These are phyloP conservation scores for Mortierella hygrophila DNA, from an alignment of 192 early-diverging fungal genomes.

Conservation along the genomic window DNA sequence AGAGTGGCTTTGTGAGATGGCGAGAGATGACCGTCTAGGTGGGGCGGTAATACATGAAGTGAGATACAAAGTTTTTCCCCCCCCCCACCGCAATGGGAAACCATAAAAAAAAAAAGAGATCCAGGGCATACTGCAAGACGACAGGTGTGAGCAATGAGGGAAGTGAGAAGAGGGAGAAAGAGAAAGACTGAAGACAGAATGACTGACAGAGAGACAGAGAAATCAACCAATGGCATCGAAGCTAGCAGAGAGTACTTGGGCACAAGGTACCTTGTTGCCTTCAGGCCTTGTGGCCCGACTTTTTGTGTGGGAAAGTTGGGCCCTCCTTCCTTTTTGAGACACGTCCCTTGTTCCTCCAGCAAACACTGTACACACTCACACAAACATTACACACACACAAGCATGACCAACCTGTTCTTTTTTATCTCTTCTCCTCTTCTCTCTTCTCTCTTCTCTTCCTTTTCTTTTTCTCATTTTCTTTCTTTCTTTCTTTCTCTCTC, in stretches of 20 bases:
- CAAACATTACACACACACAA: neutral
- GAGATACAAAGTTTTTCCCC: neutral
- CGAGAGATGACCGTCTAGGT: neutral
- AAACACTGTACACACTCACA: too few relatives aligned
- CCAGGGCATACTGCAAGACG: neutral
- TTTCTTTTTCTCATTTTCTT: neutral
- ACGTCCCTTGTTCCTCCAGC: neutral
- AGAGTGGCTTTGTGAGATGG: too few relatives aligned
- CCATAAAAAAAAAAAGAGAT: conserved; percentile 6
- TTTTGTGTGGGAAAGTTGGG: conserved; percentile 8
- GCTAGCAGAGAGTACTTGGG: neutral
- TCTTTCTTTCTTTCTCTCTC: neutral
- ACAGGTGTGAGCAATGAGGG: neutral
- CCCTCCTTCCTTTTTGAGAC: conserved; percentile 5
- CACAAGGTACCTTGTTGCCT: neutral
- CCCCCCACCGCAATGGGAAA: neutral
- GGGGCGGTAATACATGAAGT: neutral
- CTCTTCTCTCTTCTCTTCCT: neutral
- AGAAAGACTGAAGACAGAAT: neutral
- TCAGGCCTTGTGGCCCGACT: neutral
- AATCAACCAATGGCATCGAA: neutral
- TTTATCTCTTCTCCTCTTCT: neutral
- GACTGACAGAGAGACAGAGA: too few relatives aligned
- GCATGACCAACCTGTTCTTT: neutral
- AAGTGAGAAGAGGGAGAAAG: neutral